Percentiles rank a stretch among this genome's conserved stretches.
phyloP scores from a whole-genome alignment of 345 rosid genomes.

The Moricandia arvensis region DNA sequence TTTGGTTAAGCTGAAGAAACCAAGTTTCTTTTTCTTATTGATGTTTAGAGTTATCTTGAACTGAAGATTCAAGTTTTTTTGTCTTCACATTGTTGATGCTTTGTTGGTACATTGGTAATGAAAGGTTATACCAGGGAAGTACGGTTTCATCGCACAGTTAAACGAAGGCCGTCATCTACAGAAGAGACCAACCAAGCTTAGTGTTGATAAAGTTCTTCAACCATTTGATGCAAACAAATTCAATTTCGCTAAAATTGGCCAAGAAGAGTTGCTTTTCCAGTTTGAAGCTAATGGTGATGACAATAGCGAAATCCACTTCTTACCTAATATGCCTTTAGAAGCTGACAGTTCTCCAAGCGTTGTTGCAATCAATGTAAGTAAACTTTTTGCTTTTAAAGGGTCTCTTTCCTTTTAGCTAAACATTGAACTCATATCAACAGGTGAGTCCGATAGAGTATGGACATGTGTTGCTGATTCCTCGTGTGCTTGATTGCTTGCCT shows the following conservation, averaged over 20 bases:
- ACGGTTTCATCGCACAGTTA: slow-evolving; percentile 91
- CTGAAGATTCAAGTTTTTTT: no score
- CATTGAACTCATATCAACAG: slow-evolving; percentile 39
- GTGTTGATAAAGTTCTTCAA: slow-evolving; percentile 88
- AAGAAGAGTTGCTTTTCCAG: slow-evolving; percentile 95
- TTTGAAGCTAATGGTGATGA: slow-evolving; percentile 46
- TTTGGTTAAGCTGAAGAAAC: neutral
- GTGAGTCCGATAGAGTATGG: slow-evolving; percentile 99
- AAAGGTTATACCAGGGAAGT: slow-evolving; percentile 82
- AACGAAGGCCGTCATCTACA: slow-evolving; percentile 91
- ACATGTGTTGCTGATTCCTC: slow-evolving; percentile 89
- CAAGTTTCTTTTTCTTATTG: no score
- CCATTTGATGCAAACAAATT: slow-evolving; percentile 90
- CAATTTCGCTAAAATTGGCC: slow-evolving; percentile 91
- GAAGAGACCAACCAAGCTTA: slow-evolving; percentile 96
- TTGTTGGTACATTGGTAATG: no score
- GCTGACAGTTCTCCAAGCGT: slow-evolving; percentile 74
- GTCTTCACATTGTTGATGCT: no score
- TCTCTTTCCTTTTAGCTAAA: neutral
- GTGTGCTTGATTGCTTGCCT: slow-evolving; percentile 79
- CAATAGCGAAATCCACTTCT: slow-evolving; percentile 53
- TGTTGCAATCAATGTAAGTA: slow-evolving; percentile 82
- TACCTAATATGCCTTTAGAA: slow-evolving; percentile 61
- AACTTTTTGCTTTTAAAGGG: neutral
- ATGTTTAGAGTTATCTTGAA: no score